A percentile compares a stretch with the other conserved stretches of the same genome.
Conservation (phyloP, 2,329 filamentous ascomycete genomes). For the Aspergillus viridinutans region DNA sequence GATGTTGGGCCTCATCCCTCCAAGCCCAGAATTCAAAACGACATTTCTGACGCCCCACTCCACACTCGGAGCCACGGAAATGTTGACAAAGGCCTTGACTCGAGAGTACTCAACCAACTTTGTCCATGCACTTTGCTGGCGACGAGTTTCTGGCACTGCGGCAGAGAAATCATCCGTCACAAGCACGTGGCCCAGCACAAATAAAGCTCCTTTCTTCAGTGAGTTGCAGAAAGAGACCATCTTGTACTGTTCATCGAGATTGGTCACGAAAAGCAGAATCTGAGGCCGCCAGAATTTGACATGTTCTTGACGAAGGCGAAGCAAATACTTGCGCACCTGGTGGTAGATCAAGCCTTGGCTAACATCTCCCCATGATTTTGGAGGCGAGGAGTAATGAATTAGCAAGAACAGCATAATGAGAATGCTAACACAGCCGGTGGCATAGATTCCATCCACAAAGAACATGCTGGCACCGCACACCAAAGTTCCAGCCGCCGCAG, state of each 20-base stretch:
- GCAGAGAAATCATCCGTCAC: constrained; percentile 76
- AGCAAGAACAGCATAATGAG: constrained; percentile 74
- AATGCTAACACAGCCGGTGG: constrained; percentile 67
- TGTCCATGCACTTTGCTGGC: constrained; percentile 77
- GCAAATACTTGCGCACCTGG: constrained; percentile 80
- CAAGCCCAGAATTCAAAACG: constrained; percentile 73
- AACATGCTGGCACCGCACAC: constrained; percentile 80
- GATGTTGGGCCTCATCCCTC: constrained; percentile 86
- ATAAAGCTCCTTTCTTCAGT: constrained; percentile 79
- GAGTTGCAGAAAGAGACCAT: constrained; percentile 90
- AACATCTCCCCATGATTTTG: constrained; percentile 86
- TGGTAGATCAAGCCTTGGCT: constrained; percentile 85
- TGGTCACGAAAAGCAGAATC: constrained; percentile 77
- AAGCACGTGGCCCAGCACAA: constrained; percentile 83
- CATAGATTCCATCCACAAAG: constrained; percentile 80
- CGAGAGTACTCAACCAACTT: constrained; percentile 81
- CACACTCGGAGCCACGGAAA: constrained; percentile 74
- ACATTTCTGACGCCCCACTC: constrained; percentile 84
- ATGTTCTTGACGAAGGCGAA: constrained; percentile 79
- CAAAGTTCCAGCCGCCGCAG: constrained; percentile 69
- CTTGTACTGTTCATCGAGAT: constrained; percentile 74
- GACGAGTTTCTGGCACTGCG: constrained; percentile 74
- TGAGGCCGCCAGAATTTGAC: constrained; percentile 93
- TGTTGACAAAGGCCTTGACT: constrained; percentile 86
- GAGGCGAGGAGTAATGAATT: constrained; percentile 80